Evolutionary conservation across 371 early-diverging fungal genomes (phyloP), one percentile per base, ranked within the genome.

Genomic region (Dinochytrium kinnereticum): DNA sequence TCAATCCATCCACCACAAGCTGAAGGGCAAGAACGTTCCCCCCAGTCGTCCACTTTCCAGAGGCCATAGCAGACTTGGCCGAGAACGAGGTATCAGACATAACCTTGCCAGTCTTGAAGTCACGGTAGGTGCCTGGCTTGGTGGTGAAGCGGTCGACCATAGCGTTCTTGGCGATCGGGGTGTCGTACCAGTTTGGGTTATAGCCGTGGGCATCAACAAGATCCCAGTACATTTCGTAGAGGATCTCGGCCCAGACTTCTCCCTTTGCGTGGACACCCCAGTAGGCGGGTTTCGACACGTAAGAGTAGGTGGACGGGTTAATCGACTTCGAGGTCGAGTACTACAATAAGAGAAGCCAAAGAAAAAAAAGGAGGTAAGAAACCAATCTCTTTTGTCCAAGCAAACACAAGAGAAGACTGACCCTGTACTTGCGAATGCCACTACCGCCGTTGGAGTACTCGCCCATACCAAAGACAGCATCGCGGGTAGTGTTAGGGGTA

Each of bases 211-310:
- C 76, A 61, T 90, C 90, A n/a, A 88, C 80, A 39, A 90, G 68
- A 78, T 85, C 77, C 93, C 90, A 86, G 82, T 81, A 82, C 79
- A 89, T 71, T 77, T 81, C 86, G 79, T 82, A 83, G 40, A 90
- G 77, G 61, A 96, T 96, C 73, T 87, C 91, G 38, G 97, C 97
- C 98, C 98, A 97, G 21, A 96, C 96, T 78, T 94, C 96, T 66
- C 98, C 98, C 85, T 94, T 96, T 73, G 96, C 93, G 79, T 96
- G 96, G 3, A 96, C 96, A 36, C 94, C 96, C 93, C 93, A 95
- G 86, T 97, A 97, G 2, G 85, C 91, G 7, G 92, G 92, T 59
- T 91, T 88, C 61, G 89, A 87, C 87, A 95, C 88, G 71, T 87
- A 89, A 51, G 80, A 82, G 84, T 94, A 96, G 0, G 95, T 95